Evolutionary conservation across 2,329 filamentous ascomycete species (phyloP).

Genomic region (Aspergillus phoenicis): DNA sequence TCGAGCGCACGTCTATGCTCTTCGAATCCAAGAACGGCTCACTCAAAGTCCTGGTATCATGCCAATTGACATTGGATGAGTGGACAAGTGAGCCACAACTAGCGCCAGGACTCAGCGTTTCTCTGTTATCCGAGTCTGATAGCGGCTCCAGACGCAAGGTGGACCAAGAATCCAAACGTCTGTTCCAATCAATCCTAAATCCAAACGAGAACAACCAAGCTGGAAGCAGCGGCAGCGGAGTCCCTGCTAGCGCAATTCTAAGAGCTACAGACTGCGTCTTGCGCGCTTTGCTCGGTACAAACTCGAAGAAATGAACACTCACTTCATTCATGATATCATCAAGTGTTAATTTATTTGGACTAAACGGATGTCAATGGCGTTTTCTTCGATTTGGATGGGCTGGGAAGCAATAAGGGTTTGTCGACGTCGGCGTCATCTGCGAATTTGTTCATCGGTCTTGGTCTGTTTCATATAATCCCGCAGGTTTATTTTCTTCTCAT

Average conservation of each 20-base stretch:
- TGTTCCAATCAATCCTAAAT: slow-evolving; percentile 40
- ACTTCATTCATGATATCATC: background rate
- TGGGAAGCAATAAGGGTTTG: background rate
- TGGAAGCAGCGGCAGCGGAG: slow-evolving; percentile 17
- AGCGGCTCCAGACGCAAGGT: slow-evolving; percentile 29
- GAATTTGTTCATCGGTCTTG: background rate
- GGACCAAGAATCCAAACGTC: slow-evolving; percentile 41
- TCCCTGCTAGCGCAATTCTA: slow-evolving; percentile 34
- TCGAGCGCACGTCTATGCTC: slow-evolving; percentile 40
- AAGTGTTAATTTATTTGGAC: background rate
- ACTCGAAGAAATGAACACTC: background rate
- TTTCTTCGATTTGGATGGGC: background rate
- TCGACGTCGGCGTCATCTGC: background rate
- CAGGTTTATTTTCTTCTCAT: background rate
- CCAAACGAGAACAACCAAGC: slow-evolving; percentile 17
- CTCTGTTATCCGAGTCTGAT: slow-evolving; percentile 17
- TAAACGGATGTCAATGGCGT: background rate
- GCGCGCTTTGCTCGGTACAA: slow-evolving; percentile 32
- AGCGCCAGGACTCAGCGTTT: slow-evolving; percentile 40
- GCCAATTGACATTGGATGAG: slow-evolving; percentile 38
- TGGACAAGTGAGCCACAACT: slow-evolving; percentile 46
- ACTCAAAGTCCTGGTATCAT: slow-evolving; percentile 36
- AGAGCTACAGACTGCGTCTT: slow-evolving; percentile 40
- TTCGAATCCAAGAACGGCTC: slow-evolving; percentile 26
- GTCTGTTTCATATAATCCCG: background rate